Conservation (phyloP, 2,329 filamentous ascomycete genomes). For the Bimuria novae-zelandiae region DNA sequence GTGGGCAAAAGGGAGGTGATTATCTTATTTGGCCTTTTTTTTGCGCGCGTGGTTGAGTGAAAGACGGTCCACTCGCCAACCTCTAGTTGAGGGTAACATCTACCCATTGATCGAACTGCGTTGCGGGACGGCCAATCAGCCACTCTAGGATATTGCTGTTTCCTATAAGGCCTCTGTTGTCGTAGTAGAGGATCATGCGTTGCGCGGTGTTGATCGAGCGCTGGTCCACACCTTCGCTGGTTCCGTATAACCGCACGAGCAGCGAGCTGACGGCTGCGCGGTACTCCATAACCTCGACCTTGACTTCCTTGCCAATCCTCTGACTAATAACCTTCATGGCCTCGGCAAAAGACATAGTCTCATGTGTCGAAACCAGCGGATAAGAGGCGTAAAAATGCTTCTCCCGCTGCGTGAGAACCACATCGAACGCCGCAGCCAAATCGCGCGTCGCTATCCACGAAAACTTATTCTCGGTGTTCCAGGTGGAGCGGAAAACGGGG, state of each 20-base stretch:
- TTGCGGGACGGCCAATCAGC: constrained; percentile 15
- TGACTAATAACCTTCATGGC: constrained; percentile 19
- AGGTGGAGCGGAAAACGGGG: constrained; percentile 24
- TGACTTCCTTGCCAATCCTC: constrained; percentile 30
- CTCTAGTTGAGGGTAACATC: constrained; percentile 2
- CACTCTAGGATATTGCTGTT: constrained; percentile 23
- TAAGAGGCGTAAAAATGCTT: constrained; percentile 35
- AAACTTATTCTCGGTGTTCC: constrained; percentile 25
- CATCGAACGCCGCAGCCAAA: constrained; percentile 28
- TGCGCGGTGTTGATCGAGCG: constrained; percentile 16
- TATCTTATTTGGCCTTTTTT: no score
- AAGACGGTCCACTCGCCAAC: no score
- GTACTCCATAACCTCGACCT: constrained; percentile 19
- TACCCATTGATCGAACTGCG: constrained; percentile 16
- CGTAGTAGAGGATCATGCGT: constrained; percentile 24
- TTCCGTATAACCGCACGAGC: constrained; percentile 12
- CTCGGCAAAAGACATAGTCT: constrained; percentile 22
- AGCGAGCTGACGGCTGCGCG: constrained; percentile 23
- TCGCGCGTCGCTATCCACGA: constrained; percentile 32
- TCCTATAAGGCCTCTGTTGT: constrained; percentile 16
- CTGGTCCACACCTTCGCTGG: constrained; percentile 5
- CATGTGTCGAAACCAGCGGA: constrained; percentile 26
- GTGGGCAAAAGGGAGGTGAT: no score
- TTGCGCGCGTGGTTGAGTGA: no score
- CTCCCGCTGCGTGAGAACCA: constrained; percentile 28